These are phyloP conservation scores for Boletellus sp. DNA, from an alignment of 768 basidiomycete species.

Conservation along the genomic window DNA sequence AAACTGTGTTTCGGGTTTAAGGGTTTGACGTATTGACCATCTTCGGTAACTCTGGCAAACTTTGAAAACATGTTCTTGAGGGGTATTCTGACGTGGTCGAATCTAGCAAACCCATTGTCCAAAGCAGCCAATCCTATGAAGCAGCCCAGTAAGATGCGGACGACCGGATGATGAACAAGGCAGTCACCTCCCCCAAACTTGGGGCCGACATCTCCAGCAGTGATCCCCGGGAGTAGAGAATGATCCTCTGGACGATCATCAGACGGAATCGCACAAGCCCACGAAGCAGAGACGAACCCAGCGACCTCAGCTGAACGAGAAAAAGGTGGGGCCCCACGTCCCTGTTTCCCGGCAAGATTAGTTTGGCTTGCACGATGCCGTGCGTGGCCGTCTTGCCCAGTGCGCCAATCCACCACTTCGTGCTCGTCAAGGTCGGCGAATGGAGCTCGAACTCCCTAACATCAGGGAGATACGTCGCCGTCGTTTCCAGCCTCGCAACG, in stretches of 20 bases:
- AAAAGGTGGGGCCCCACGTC: slow-evolving; percentile 74
- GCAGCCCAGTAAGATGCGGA: not conserved
- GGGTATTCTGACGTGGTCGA: slow-evolving; percentile 63
- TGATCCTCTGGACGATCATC: slow-evolving; percentile 48
- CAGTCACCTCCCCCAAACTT: slow-evolving; percentile 32
- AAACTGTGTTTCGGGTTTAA: slow-evolving; percentile 74
- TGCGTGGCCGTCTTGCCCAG: slow-evolving; percentile 72
- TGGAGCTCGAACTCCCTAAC: slow-evolving; percentile 70
- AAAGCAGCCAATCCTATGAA: slow-evolving; percentile 46
- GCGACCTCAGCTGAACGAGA: slow-evolving; percentile 62
- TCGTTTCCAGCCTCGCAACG: slow-evolving; percentile 66
- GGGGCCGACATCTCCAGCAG: slow-evolving; percentile 62
- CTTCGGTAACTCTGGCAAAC: slow-evolving; percentile 65
- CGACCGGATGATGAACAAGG: not conserved
- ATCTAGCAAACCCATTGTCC: slow-evolving; percentile 70
- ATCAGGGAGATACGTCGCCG: slow-evolving; percentile 67
- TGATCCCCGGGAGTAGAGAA: slow-evolving; percentile 54
- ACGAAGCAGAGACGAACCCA: slow-evolving; percentile 39
- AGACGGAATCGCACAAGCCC: not conserved
- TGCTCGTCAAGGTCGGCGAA: slow-evolving; percentile 69
- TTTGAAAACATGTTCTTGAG: slow-evolving; percentile 70
- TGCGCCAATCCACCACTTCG: slow-evolving; percentile 82
- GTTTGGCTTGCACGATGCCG: slow-evolving; percentile 71
- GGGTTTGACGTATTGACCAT: slow-evolving; percentile 60
- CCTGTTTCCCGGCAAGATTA: slow-evolving; percentile 58